These are phyloP conservation scores for Scenedesmus sp. DNA, from an alignment of 163 green algal species.

Conservation along the genomic window DNA sequence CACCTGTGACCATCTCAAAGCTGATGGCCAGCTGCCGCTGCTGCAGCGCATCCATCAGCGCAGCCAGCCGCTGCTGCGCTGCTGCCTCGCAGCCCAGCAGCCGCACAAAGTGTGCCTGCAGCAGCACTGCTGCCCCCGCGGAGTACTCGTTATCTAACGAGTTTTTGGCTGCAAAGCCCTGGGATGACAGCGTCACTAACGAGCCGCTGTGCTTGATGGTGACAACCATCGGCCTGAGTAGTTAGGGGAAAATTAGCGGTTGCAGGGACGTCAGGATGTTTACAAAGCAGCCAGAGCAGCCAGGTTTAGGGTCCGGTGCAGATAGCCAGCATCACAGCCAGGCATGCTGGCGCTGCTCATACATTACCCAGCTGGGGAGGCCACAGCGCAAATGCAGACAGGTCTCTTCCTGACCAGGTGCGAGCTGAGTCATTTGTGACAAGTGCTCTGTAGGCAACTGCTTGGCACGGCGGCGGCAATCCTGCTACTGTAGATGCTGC, in stretches of 20 bases:
- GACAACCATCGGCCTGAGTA: slow-evolving; percentile 58
- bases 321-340: background rate
- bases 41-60: slow-evolving; percentile 49
- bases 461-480: background rate
- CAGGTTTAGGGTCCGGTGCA: background rate
- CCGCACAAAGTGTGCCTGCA: slow-evolving; percentile 65
- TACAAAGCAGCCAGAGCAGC: background rate
- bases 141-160: slow-evolving; percentile 69
- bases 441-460: background rate
- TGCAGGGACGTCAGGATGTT: background rate
- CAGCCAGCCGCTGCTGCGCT: slow-evolving; percentile 35
- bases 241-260: background rate
- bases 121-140: slow-evolving; percentile 62
- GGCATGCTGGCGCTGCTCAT: too few relatives aligned
- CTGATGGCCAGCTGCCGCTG: slow-evolving; percentile 56
- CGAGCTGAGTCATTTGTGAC: background rate
- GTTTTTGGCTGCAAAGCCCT: slow-evolving; percentile 73
- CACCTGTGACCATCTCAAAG: slow-evolving; percentile 73
- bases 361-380: background rate
- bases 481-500: background rate
- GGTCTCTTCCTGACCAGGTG: background rate
- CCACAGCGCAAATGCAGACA: background rate
- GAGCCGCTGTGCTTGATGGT: slow-evolving; percentile 75
- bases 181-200: slow-evolving; percentile 64
- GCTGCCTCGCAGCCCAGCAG: slow-evolving; percentile 26